Percentiles rank a stretch among this genome's conserved stretches.
Conservation (phyloP, 768 basidiomycete genomes). For the Lactarius evosmus region DNA sequence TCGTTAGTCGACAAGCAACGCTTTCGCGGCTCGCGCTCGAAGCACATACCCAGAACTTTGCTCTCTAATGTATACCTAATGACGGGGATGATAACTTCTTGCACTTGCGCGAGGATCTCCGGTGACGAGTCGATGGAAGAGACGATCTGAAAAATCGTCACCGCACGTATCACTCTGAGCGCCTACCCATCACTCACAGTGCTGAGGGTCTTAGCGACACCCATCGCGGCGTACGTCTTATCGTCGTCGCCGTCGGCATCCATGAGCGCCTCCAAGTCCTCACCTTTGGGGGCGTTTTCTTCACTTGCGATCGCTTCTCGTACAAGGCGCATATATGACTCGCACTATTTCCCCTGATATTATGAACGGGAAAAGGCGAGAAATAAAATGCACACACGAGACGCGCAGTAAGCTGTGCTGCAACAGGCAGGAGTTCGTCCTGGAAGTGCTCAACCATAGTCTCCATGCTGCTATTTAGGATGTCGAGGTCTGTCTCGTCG, state of each 20-base stretch:
- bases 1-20: constrained; percentile 7
- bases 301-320: constrained; percentile 57
- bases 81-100: constrained; percentile 77
- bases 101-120: constrained; percentile 74
- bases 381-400: constrained; percentile 48
- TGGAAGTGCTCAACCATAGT: constrained; percentile 85
- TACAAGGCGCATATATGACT: constrained; percentile 77
- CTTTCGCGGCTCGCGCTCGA: neutral
- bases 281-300: constrained; percentile 46
- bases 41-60: constrained; percentile 63
- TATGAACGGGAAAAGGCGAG: constrained; percentile 8
- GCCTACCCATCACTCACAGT: constrained; percentile 48
- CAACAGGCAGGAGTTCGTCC: constrained; percentile 79
- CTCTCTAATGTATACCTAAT: constrained; percentile 74
- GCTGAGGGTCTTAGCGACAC: constrained; percentile 78
- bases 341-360: constrained; percentile 50
- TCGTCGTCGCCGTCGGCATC: constrained; percentile 64
- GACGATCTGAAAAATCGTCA: constrained; percentile 52
- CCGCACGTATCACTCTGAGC: neutral
- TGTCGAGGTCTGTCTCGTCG: constrained; percentile 88
- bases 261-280: constrained; percentile 55
- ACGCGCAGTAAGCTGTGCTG: constrained; percentile 72
- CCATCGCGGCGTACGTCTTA: constrained; percentile 86
- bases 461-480: constrained; percentile 79
- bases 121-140: constrained; percentile 67